Evolutionary conservation across 305 asterid genomes (phyloP).

Genomic region (Fraxinus baroniana): DNA sequence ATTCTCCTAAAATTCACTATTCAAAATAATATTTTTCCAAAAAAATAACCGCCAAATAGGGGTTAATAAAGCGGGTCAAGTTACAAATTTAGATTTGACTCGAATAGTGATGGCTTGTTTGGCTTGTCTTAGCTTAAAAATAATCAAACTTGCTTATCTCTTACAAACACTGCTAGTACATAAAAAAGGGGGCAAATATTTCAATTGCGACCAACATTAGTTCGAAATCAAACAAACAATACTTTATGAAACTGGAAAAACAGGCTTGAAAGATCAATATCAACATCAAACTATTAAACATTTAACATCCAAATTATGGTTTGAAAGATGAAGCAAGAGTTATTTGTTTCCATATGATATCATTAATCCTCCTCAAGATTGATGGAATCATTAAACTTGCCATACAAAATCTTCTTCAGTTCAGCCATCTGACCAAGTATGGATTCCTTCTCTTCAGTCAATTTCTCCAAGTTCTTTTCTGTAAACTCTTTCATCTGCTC

Average conservation of each 20-base stretch:
- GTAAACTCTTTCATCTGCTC: constrained; percentile 72
- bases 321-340: too few relatives aligned
- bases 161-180: not conserved
- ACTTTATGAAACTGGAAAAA: not conserved
- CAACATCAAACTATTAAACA: not conserved
- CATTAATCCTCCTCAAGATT: constrained; percentile 87
- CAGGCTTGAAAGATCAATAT: not conserved
- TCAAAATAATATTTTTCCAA: too few relatives aligned
- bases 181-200: not conserved
- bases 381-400: constrained; percentile 82
- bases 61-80: not conserved
- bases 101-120: not conserved
- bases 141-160: not conserved
- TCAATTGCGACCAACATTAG: not conserved
- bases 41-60: too few relatives aligned
- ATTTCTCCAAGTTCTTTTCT: constrained; percentile 63
- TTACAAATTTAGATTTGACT: not conserved
- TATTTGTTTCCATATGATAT: not conserved
- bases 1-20: too few relatives aligned
- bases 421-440: constrained; percentile 71
- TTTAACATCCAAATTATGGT: not conserved
- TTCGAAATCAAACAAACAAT: not conserved
- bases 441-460: constrained; percentile 72
- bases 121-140: not conserved
- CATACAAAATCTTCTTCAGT: constrained; percentile 73